Percentiles rank a stretch among this genome's conserved stretches.
Conservation (phyloP, 768 basidiomycete species). For the Porpolomopsis calyptriformis region DNA sequence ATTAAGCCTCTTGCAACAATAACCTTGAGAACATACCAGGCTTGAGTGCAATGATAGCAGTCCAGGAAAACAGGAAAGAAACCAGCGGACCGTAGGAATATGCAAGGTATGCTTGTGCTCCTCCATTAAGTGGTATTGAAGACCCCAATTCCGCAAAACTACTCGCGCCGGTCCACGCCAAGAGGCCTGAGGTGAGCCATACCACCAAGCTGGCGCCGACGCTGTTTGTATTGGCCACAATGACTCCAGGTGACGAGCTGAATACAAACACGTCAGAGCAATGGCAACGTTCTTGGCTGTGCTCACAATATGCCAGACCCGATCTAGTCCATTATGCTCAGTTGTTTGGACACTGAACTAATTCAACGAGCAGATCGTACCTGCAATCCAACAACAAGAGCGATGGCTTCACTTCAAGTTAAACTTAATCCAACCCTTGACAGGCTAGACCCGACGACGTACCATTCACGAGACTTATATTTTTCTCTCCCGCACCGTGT, state of each 20-base stretch:
- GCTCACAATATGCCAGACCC: slow-evolving; percentile 90
- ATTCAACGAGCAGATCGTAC: slow-evolving; percentile 23
- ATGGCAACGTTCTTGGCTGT: background rate
- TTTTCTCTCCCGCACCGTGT: slow-evolving; percentile 54
- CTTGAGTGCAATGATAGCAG: slow-evolving; percentile 78
- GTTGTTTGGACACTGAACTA: background rate
- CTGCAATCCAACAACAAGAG: slow-evolving; percentile 74
- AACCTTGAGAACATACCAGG: slow-evolving; percentile 41
- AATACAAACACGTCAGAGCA: background rate
- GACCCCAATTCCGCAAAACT: slow-evolving; percentile 89
- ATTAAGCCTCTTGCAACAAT: background rate
- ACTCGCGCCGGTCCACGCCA: slow-evolving; percentile 94
- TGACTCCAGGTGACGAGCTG: slow-evolving; percentile 87
- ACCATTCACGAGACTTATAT: slow-evolving; percentile 70
- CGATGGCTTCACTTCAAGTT: slow-evolving; percentile 47
- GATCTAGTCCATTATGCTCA: slow-evolving; percentile 34
- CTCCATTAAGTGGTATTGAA: slow-evolving; percentile 70
- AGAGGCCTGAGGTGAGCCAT: slow-evolving; percentile 73
- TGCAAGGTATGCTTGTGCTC: slow-evolving; percentile 72
- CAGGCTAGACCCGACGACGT: slow-evolving; percentile 14
- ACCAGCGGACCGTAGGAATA: slow-evolving; percentile 81
- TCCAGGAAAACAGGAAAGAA: slow-evolving; percentile 93
- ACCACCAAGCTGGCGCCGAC: slow-evolving; percentile 83
- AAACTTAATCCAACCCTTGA: background rate
- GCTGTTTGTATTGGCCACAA: slow-evolving; percentile 79